phyloP scores from a whole-genome alignment of 1,139 yeast species.

The Pichia cactophila region DNA sequence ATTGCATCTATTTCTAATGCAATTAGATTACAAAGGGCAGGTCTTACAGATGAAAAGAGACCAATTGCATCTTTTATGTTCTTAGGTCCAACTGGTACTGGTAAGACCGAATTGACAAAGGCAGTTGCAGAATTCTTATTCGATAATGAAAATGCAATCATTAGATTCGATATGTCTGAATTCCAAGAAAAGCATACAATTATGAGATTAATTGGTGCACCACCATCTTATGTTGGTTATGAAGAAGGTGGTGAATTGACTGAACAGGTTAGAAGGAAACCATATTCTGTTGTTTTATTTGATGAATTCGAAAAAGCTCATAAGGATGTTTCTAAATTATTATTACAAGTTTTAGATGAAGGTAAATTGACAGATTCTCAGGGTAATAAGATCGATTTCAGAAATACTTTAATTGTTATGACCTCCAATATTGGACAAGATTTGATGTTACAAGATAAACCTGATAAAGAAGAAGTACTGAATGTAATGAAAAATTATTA shows the following conservation, averaged over 20 bases:
- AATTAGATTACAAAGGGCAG: conserved; percentile 92
- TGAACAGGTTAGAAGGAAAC: conserved; percentile 91
- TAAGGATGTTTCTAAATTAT: conserved; percentile 80
- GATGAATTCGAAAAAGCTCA: conserved; percentile 98
- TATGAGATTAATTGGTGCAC: conserved; percentile 89
- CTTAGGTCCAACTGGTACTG: conserved; percentile 97
- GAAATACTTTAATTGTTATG: conserved; percentile 93
- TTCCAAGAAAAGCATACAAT: conserved; percentile 92
- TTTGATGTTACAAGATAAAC: conserved; percentile 60
- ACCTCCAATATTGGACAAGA: conserved; percentile 97
- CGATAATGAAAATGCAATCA: conserved; percentile 77
- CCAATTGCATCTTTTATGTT: conserved; percentile 96
- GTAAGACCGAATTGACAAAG: conserved; percentile 92
- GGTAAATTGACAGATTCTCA: conserved; percentile 92
- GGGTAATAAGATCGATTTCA: conserved; percentile 89
- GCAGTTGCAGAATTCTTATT: conserved; percentile 86
- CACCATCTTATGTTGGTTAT: conserved; percentile 96
- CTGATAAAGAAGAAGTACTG: conserved; percentile 47
- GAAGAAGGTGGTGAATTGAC: conserved; percentile 95
- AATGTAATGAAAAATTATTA: conserved; percentile 64
- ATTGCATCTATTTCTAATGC: conserved; percentile 86
- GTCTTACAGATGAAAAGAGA: conserved; percentile 84
- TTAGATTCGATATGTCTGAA: conserved; percentile 95
- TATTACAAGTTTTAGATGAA: conserved; percentile 89
- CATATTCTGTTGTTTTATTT: conserved; percentile 84